Evolutionary conservation across 306 rosid species (phyloP).

Genomic region (Prunus fruticosa): DNA sequence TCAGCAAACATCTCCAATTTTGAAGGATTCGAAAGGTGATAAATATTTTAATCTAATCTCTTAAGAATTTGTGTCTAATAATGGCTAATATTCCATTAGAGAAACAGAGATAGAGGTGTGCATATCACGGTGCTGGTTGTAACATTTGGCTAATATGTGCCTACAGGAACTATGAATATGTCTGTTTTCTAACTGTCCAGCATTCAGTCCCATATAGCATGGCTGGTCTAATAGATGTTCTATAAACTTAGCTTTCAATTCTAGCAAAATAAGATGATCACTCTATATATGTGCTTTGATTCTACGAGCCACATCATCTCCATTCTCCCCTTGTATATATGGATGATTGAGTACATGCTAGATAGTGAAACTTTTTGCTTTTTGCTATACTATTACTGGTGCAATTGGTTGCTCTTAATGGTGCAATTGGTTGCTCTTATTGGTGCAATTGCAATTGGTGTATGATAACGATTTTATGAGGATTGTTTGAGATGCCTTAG

Average conservation of each 20-base stretch:
- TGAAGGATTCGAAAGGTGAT: conserved; percentile 37
- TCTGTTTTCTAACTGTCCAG: not conserved
- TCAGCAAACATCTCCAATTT: conserved; percentile 27
- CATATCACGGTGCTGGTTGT: not conserved
- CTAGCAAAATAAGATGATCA: not conserved
- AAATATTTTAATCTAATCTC: not conserved
- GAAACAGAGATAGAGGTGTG: not conserved
- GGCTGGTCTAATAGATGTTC: not conserved
- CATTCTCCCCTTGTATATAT: not conserved
- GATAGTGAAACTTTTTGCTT: not conserved
- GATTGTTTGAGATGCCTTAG: too few relatives aligned
- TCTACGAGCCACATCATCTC: too few relatives aligned
- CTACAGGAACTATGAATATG: not conserved
- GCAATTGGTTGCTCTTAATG: not conserved
- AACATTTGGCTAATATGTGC: not conserved
- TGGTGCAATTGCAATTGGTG: too few relatives aligned
- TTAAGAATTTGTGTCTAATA: not conserved
- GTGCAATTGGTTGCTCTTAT: not conserved
- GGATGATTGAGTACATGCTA: not conserved
- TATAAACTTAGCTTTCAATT: not conserved
- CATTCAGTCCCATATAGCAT: not conserved
- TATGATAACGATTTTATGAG: too few relatives aligned
- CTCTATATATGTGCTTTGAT: too few relatives aligned
- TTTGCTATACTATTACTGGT: not conserved
- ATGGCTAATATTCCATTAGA: too few relatives aligned